Evolutionary conservation across 306 rosid species (phyloP), one percentile per base, ranked within the genome.

Genomic region (Astragalus membranaceus): DNA sequence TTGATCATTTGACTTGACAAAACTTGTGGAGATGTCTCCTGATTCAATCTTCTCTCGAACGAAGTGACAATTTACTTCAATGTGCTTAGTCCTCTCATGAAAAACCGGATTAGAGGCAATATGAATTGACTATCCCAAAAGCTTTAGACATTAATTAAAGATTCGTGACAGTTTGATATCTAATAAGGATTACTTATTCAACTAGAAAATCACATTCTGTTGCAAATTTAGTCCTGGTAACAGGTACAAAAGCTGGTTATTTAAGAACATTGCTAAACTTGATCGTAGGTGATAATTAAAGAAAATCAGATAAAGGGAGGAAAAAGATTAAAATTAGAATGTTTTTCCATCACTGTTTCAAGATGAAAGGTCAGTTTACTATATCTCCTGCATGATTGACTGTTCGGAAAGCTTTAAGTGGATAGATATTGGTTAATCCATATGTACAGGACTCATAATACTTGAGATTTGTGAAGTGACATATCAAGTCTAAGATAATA

Each of bases 311-410:
- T 17, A 57, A 23, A 58, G 48, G 41, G 49, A 48, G 20, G 36
- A 81, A 48, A 67, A 14, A 63, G 52, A 53, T 47, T 9, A 46
- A 17, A 30, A 47, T n/a, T 59, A 44, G 20, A 52, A 52, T n/a
- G 46, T 54, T 26, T 30, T 50, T 30, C 14, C 52, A 47, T 14
- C 44, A 46, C 51, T 66, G 50, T 51, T 62, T 72, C 67, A 62
- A 60, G 59, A 67, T 67, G 15, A 43, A 75, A 75, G 37, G 54
- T 49, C 58, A 35, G 41, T 48, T 36, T 50, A 72, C 68, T 46
- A 55, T 33, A 49, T 14, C 53, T 73, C 69, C 52, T 55, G 56
- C 20, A 37, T 41, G 17, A 51, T 67, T 41, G 51, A 39, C 57
- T 59, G 52, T 58, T 39, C 53, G 8, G 51, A 66, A 66, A 73